phyloP scores from a whole-genome alignment of 2,329 filamentous ascomycete species.

The Aureobasidium subglaciale region DNA sequence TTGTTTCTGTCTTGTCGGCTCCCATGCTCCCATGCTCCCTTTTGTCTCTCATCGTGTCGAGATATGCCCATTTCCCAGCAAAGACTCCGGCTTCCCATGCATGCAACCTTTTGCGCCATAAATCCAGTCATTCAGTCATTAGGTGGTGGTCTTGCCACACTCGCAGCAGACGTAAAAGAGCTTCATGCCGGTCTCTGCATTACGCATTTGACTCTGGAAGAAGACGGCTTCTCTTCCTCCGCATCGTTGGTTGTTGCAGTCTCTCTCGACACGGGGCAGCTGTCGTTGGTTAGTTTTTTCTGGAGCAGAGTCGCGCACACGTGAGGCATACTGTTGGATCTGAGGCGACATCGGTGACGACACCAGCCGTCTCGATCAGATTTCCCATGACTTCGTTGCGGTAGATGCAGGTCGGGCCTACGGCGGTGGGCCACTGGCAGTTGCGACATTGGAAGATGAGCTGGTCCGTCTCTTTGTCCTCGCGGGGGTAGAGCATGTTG shows the following conservation, averaged over 20 bases:
- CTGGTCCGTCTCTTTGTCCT: constrained; percentile 74
- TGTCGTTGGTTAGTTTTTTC: constrained; percentile 34
- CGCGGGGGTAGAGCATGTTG: constrained; percentile 96
- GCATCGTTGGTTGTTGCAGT: constrained; percentile 65
- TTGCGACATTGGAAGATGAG: constrained; percentile 95
- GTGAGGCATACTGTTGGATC: constrained; percentile 83
- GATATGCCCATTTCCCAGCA: neutral
- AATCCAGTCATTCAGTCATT: constrained; percentile 1
- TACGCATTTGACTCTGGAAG: constrained; percentile 97
- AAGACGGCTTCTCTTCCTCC: constrained; percentile 87
- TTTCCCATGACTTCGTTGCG: constrained; percentile 88
- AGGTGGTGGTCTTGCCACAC: constrained; percentile 42
- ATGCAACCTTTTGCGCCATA: neutral
- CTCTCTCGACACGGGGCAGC: constrained; percentile 84
- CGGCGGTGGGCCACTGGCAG: constrained; percentile 79
- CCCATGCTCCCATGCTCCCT: neutral
- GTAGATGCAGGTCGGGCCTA: constrained; percentile 89
- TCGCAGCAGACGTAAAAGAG: constrained; percentile 72
- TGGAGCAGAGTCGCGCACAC: constrained; percentile 30
- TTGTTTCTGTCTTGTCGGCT: neutral
- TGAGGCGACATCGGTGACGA: constrained; percentile 92
- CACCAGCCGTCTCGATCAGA: constrained; percentile 90
- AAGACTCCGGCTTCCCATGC: constrained; percentile 1
- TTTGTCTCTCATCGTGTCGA: neutral
- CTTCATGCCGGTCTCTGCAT: constrained; percentile 89